Base-by-base conservation (phyloP, 2,329 filamentous ascomycete species). In the Dothideomycetes sp. region DNA sequence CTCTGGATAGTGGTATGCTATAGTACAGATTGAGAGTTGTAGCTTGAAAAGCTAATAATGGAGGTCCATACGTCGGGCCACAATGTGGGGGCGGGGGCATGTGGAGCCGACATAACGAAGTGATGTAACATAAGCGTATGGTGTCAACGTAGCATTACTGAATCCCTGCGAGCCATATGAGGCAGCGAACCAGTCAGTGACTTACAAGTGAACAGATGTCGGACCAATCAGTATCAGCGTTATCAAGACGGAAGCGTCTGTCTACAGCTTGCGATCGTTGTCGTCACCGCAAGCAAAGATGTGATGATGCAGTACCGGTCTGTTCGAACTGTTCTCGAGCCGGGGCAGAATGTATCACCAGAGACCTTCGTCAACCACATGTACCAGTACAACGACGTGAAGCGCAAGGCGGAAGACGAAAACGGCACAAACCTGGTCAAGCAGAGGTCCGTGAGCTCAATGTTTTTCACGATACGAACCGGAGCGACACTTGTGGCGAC, bases 231-330 rank as follows among this genome's bases (percentile, higher is more conserved):
- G n/a, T n/a, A n/a, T n/a, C n/a, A n/a, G n/a, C n/a, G n/a, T n/a
- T n/a, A n/a, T n/a, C n/a, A n/a, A 40, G 45, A 27, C 29, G 38
- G 23, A 35, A 45, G 22, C 42, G 45, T 19, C 33, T 47, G 20
- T 45, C 45, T 30, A 27, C 37, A 15, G 38, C 45, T 17, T 47
- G 45, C 29, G 41, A 47, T 29, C 34, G 24, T 17, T 45, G 42
- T 38, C 42, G 43, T 13, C 41, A 33, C 17, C 34, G 43, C 37
- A 45, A 43, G 29, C 29, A 45, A 22, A 38, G 43, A 25, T 45
- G 43, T 29, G 45, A 45, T 35, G 45, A 45, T 33, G 39, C 31
- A 22, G 33, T 38, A 29, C 43, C 38, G 17, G 34, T 33, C 23
- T 47, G 45, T 29, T 25, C 8, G 30, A 32, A 34, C n/a, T 33